Evolutionary conservation across 495 filamentous ascomycete species (phyloP).

Genomic region (Filosporella fistucella): DNA sequence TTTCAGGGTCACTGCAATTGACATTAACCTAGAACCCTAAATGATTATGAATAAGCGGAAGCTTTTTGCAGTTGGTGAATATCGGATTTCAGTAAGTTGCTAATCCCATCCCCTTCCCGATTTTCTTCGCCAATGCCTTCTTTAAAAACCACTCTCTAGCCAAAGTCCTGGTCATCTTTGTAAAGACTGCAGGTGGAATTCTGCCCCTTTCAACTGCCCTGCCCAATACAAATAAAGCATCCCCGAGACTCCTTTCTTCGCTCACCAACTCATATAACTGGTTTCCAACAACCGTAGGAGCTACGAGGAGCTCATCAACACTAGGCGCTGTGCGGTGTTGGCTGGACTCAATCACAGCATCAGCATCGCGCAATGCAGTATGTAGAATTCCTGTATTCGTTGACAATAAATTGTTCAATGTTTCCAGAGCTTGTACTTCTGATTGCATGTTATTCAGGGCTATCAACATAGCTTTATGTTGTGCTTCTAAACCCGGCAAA

Average conservation of each 20-base stretch:
- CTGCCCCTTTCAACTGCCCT: constrained; percentile 77
- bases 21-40: too few species aligned
- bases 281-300: constrained; percentile 85
- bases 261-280: constrained; percentile 86
- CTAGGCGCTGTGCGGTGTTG: constrained; percentile 38
- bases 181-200: constrained; percentile 76
- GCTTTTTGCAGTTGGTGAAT: too few species aligned
- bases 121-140: constrained; percentile 85
- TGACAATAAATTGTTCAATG: constrained; percentile 62
- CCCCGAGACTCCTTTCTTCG: constrained; percentile 78
- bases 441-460: constrained; percentile 61
- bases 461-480: constrained; percentile 69
- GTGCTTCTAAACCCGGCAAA: constrained; percentile 68
- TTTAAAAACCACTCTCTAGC: constrained; percentile 89
- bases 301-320: constrained; percentile 89
- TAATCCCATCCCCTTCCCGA: constrained; percentile 78
- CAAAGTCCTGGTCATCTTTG: constrained; percentile 73
- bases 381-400: constrained; percentile 77
- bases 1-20: too few species aligned
- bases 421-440: constrained; percentile 66
- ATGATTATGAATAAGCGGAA: too few species aligned
- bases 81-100: constrained; percentile 28
- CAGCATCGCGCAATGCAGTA: constrained; percentile 71
- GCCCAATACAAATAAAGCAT: constrained; percentile 81
- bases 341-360: constrained; percentile 67